phyloP scores from a whole-genome alignment of 1,284 basidiomycete species.

The Microbotryum intermedium region DNA sequence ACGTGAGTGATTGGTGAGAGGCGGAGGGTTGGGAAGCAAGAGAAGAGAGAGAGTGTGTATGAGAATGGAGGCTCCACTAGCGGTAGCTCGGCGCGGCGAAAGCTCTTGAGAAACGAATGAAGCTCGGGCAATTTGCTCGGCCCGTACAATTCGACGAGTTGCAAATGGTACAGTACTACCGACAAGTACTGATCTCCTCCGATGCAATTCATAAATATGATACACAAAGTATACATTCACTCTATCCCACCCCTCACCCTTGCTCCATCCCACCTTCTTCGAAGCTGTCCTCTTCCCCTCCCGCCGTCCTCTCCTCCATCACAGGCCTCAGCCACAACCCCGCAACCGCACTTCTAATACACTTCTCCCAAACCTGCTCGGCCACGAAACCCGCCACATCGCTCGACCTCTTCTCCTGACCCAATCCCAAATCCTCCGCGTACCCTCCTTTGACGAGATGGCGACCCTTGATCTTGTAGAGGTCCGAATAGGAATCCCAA shows the following conservation, averaged over 20 bases:
- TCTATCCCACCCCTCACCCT: background rate
- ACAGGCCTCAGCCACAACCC: conserved; percentile 47
- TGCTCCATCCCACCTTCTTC: background rate
- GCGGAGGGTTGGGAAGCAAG: too few relatives aligned
- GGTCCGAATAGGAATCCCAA: conserved; percentile 16
- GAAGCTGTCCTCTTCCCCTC: background rate
- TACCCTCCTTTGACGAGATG: background rate
- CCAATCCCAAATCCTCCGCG: background rate
- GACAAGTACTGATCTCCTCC: too few relatives aligned
- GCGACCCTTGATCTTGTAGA: conserved; percentile 9
- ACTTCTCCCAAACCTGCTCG: conserved; percentile 77
- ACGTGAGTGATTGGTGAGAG: too few relatives aligned
- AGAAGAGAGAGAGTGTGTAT: too few relatives aligned
- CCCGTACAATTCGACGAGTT: too few relatives aligned
- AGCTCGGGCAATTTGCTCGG: too few relatives aligned
- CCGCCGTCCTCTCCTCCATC: background rate
- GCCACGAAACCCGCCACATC: conserved; percentile 69
- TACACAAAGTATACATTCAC: too few relatives aligned
- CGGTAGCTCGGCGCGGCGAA: too few relatives aligned
- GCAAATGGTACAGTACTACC: too few relatives aligned
- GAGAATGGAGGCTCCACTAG: too few relatives aligned
- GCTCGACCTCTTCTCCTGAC: conserved; percentile 7
- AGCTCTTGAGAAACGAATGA: too few relatives aligned
- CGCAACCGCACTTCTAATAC: conserved; percentile 64
- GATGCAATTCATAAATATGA: too few relatives aligned